A percentile compares a stretch with the other conserved stretches of the same genome.
phyloP scores from a whole-genome alignment of 257 asterid species.

The Rehmannia glutinosa region DNA sequence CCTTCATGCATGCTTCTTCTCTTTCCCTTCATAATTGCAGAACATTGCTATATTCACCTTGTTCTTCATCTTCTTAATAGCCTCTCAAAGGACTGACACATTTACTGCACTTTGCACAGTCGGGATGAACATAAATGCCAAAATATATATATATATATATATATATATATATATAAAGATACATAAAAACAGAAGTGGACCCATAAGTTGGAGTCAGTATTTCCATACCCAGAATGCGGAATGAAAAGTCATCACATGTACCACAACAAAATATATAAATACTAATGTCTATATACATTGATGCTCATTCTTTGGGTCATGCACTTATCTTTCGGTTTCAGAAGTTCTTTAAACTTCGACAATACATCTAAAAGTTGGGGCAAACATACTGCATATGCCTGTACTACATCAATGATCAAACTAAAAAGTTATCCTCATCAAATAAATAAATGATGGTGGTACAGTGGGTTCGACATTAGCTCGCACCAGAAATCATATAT shows the following conservation, averaged over 20 bases:
- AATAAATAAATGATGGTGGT: neutral
- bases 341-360: neutral
- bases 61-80: neutral
- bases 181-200: neutral
- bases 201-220: neutral
- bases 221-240: neutral
- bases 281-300: neutral
- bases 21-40: neutral
- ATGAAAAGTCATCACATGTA: neutral
- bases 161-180: no score
- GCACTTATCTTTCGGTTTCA: neutral
- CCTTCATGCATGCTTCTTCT: no score
- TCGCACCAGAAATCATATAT: neutral
- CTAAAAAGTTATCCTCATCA: neutral
- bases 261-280: neutral
- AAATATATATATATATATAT: no score
- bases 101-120: no score
- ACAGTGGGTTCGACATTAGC: neutral
- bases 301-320: neutral
- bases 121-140: no score
- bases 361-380: neutral
- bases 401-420: neutral
- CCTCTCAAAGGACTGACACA: neutral
- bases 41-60: slow-evolving; percentile 1
- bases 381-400: neutral